Base-by-base conservation (phyloP, 148 eudicot species). In the Limonium bicolor region DNA sequence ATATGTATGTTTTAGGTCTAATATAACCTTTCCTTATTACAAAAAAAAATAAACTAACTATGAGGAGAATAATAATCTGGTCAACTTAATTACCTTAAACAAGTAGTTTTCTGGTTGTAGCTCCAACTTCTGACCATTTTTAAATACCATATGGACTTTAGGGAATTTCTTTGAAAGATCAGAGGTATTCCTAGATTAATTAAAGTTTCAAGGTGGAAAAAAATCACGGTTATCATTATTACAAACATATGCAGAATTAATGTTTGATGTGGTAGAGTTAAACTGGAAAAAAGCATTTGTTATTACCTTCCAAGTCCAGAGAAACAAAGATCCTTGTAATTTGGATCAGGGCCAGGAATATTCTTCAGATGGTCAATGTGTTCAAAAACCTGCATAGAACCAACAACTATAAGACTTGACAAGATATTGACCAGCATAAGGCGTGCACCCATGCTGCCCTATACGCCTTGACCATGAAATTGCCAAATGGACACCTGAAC, bases 101-200 rank as follows among this genome's bases (percentile, higher is more conserved):
- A 78, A 59, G 59, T 78, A 78, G 56, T 78, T 78, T 62, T 78
- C 86, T 36, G 86, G 77, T 51, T 77, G 62, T 34, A 78, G 54
- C 30, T 67, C 47, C 11, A 78, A 50, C 61, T 78, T 78, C 50
- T 70, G 72, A 34, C 73, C 73, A 68, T 63, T 67, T 37, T 41
- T 60, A 54, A 78, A 78, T 39, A 64, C 80, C 86, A 78, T 70
- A 36, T 78, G 77, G 35, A 70, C 86, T 12, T 51, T 28, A 19
- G 86, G 86, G 60, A 78, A 78, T 16, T 58, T 29, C 38, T 65
- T 52, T n/a, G 77, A 59, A 22, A 78, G 69, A 57, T 62, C 61
- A 9, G 69, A 58, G 36, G 60, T 55, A 55, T 70, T 70, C 69
- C 86, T 73, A 68, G 29, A 51, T 23, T 20, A 66, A n/a, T n/a